phyloP scores from a whole-genome alignment of 257 asterid species.

The Craterostigma plantagineum region DNA sequence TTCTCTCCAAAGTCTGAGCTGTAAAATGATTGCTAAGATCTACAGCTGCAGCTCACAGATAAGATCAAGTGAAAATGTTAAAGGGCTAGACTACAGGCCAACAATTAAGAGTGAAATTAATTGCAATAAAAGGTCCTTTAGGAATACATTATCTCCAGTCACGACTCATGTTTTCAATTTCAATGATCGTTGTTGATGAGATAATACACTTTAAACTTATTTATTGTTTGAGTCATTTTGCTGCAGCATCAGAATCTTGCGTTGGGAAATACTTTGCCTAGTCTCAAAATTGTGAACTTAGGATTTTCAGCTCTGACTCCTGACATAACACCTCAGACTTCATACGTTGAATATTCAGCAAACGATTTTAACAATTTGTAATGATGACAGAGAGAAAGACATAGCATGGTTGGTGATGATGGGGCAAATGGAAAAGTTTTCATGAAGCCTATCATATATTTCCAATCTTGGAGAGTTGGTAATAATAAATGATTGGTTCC shows the following conservation, averaged over 20 bases:
- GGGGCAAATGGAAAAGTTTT: slow-evolving; percentile 43
- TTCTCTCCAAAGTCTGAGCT: no score
- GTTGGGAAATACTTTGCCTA: slow-evolving; percentile 1
- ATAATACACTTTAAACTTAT: not conserved
- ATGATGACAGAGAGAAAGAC: slow-evolving; percentile 53
- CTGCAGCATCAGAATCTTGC: not conserved
- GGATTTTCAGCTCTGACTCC: slow-evolving; percentile 4
- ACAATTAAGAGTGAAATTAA: not conserved
- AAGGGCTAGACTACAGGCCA: not conserved
- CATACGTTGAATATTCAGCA: not conserved
- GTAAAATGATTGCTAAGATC: no score
- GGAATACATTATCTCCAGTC: no score
- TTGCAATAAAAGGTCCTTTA: no score
- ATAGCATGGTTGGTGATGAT: slow-evolving; percentile 31
- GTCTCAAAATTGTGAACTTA: not conserved
- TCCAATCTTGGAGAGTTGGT: slow-evolving; percentile 94
- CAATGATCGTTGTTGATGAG: no score
- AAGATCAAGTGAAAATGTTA: no score
- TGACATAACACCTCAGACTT: not conserved
- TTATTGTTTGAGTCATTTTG: slow-evolving; percentile 5
- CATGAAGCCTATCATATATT: slow-evolving; percentile 67
- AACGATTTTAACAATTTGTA: slow-evolving; percentile 1
- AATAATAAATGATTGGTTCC: slow-evolving; percentile 8
- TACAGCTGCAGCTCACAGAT: not conserved
- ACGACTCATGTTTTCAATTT: no score